phyloP scores from a whole-genome alignment of 2,329 filamentous ascomycete species.

The Escovopsis sp. region DNA sequence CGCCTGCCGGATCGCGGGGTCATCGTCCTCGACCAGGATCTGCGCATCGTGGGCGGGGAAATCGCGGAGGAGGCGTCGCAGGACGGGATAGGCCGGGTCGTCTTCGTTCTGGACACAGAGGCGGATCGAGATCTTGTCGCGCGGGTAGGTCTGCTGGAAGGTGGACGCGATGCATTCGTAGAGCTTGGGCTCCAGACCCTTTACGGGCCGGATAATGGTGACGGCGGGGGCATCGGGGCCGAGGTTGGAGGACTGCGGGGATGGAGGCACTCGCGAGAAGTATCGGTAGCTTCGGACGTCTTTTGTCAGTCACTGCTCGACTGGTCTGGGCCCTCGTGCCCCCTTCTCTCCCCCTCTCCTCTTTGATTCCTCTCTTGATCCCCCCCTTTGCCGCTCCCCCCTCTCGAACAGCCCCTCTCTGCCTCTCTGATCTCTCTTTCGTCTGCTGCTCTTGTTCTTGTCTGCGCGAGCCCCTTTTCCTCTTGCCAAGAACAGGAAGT shows the following conservation, averaged over 20 bases:
- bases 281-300: conserved; percentile 28
- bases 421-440: no score
- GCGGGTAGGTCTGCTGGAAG: conserved; percentile 69
- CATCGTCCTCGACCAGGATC: conserved; percentile 69
- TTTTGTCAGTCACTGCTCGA: no score
- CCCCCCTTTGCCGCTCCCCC: no score
- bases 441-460: no score
- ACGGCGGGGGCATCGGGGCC: conserved; percentile 53
- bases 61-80: conserved; percentile 56
- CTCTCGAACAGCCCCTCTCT: no score
- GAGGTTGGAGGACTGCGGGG: conserved; percentile 35
- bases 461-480: no score
- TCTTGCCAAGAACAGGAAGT: no score
- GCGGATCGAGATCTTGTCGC: conserved; percentile 57
- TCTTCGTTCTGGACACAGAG: conserved; percentile 63
- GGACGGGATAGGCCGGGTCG: conserved; percentile 64
- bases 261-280: conserved; percentile 33
- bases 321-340: no score
- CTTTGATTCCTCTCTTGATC: no score
- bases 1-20: conserved; percentile 47
- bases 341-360: no score
- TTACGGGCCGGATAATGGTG: conserved; percentile 84
- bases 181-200: conserved; percentile 76
- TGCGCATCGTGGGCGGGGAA: conserved; percentile 57
- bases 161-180: conserved; percentile 86